These are phyloP conservation scores for Aspergillus sp. DNA, from an alignment of 2,329 filamentous ascomycete species.

Conservation along the genomic window DNA sequence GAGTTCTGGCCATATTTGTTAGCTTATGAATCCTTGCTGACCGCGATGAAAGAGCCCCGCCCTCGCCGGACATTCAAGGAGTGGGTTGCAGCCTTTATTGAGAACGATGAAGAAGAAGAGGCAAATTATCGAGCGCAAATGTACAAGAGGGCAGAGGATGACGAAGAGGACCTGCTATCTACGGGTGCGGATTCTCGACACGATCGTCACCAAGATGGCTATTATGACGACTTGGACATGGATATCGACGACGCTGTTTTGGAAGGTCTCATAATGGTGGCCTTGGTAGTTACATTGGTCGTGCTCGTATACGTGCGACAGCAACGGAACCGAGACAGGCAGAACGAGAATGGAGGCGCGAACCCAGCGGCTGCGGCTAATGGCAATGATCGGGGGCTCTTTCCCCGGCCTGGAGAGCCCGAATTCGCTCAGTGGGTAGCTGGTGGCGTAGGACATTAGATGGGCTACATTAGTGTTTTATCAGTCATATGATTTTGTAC, in stretches of 20 bases:
- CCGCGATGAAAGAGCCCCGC: slow-evolving; percentile 54
- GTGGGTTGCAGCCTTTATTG: slow-evolving; percentile 83
- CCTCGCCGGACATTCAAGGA: slow-evolving; percentile 78
- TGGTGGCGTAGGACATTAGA: slow-evolving; percentile 60
- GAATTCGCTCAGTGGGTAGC: slow-evolving; percentile 68
- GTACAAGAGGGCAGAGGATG: slow-evolving; percentile 38
- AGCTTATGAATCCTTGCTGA: slow-evolving; percentile 26
- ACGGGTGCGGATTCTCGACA: slow-evolving; percentile 17
- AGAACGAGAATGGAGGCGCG: slow-evolving; percentile 31
- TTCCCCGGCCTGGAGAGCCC: slow-evolving; percentile 66
- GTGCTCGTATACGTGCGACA: slow-evolving; percentile 74
- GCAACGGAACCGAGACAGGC: slow-evolving; percentile 41
- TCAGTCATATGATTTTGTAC: slow-evolving; percentile 4
- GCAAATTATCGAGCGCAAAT: slow-evolving; percentile 62
- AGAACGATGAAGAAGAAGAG: slow-evolving; percentile 65
- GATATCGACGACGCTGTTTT: slow-evolving; percentile 74
- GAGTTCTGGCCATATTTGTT: slow-evolving; percentile 35
- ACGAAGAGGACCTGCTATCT: slow-evolving; percentile 34
- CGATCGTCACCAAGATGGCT: slow-evolving; percentile 48
- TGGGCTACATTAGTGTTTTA: slow-evolving; percentile 12
- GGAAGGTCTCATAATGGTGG: slow-evolving; percentile 82
- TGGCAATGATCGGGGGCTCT: slow-evolving; percentile 54
- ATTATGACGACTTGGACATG: slow-evolving; percentile 61
- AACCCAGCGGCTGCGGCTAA: slow-evolving; percentile 26
- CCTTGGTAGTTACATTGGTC: slow-evolving; percentile 70